phyloP scores from a whole-genome alignment of 495 filamentous ascomycete genomes.

The Acidomyces sp. region DNA sequence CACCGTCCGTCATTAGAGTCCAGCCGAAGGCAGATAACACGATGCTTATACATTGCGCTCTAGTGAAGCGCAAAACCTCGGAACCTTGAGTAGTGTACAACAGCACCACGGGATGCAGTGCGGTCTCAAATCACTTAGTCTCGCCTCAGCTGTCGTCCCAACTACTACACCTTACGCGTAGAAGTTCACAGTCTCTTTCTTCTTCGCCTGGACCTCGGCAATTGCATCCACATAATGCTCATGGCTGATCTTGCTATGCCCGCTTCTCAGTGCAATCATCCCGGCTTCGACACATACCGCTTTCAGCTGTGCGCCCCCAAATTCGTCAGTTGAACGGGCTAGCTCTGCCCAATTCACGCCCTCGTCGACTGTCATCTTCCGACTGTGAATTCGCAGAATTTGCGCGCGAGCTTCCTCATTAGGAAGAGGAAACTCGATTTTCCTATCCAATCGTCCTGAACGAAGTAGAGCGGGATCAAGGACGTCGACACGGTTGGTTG shows the following conservation, averaged over 20 bases:
- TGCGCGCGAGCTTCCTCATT: constrained; percentile 97
- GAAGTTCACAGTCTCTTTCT: constrained; percentile 52
- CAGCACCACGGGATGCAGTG: too few species aligned
- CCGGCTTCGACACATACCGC: constrained; percentile 97
- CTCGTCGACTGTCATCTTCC: constrained; percentile 95
- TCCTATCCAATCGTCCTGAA: constrained; percentile 89
- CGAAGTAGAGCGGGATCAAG: constrained; percentile 88
- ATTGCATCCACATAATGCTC: constrained; percentile 99
- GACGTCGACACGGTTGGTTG: constrained; percentile 96
- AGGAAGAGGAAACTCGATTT: constrained; percentile 99
- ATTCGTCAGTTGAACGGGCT: constrained; percentile 96
- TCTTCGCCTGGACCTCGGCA: constrained; percentile 92
- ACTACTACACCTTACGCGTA: constrained; percentile 32
- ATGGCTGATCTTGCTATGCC: constrained; percentile 85
- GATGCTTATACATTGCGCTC: too few species aligned
- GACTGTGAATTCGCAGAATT: constrained; percentile 91
- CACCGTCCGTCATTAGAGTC: too few species aligned
- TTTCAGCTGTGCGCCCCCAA: constrained; percentile 93
- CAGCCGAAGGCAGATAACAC: too few species aligned
- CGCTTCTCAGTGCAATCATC: constrained; percentile 93
- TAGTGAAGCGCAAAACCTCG: too few species aligned
- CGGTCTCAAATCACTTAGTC: too few species aligned
- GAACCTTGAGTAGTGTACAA: too few species aligned
- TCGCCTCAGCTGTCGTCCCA: background rate
- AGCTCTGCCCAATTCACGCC: constrained; percentile 93